Evolutionary conservation across 441 rosid genomes (phyloP).

Genomic region (Bruguiera hainesii): DNA sequence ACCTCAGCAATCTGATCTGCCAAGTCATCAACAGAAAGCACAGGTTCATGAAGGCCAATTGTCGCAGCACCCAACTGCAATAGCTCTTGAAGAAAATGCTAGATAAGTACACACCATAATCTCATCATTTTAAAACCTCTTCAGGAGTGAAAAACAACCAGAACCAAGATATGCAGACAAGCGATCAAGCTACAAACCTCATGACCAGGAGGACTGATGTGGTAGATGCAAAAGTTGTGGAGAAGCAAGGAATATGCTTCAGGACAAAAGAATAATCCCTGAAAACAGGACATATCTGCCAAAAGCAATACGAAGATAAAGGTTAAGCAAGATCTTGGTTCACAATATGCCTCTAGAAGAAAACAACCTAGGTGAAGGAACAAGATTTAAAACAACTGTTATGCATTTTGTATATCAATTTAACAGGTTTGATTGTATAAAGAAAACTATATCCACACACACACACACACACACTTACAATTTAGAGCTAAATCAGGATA

Average conservation of each 20-base stretch:
- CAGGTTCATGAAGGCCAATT: conserved; percentile 46
- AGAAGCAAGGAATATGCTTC: conserved; percentile 92
- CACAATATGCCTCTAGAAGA: neutral
- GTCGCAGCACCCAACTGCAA: conserved; percentile 98
- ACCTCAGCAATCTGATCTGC: conserved; percentile 88
- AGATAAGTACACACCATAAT: conserved; percentile 32
- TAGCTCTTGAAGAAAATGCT: conserved; percentile 57
- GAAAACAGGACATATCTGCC: conserved; percentile 87
- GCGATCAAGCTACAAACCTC: conserved; percentile 61
- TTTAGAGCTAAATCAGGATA: conserved; percentile 92
- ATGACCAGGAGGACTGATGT: conserved; percentile 92
- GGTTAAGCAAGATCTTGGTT: conserved; percentile 5
- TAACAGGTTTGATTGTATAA: too few species aligned
- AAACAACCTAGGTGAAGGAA: neutral
- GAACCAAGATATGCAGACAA: conserved; percentile 5
- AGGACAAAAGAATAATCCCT: conserved; percentile 84
- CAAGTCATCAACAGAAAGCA: conserved; percentile 79
- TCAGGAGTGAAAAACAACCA: conserved; percentile 1
- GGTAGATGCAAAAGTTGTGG: conserved; percentile 93
- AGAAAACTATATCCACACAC: too few species aligned
- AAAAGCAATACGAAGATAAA: conserved; percentile 16
- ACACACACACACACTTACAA: conserved; percentile 37
- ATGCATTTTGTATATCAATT: too few species aligned
- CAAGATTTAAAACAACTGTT: too few species aligned
- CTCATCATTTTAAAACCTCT: neutral